Percentiles rank a stretch among this genome's conserved stretches.
phyloP scores from a whole-genome alignment of 495 filamentous ascomycete species.

The Trichoderma virens region DNA sequence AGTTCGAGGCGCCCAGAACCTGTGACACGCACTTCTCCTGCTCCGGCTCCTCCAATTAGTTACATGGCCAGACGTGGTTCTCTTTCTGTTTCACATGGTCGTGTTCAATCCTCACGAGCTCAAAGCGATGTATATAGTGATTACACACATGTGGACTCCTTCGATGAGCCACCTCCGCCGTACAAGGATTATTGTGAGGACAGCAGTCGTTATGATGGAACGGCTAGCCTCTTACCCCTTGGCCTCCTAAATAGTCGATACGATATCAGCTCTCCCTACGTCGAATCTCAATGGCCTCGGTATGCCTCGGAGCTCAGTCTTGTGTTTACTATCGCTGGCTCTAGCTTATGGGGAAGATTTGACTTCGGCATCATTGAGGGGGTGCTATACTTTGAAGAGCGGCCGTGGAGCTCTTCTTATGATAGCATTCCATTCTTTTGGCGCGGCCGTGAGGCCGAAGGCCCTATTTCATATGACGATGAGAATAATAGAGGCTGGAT shows the following conservation, averaged over 20 bases:
- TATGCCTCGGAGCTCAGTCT: slow-evolving; percentile 13
- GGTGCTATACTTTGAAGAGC: slow-evolving; percentile 20
- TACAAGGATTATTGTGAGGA: slow-evolving; percentile 12
- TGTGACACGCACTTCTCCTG: not conserved
- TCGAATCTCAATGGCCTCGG: slow-evolving; percentile 14
- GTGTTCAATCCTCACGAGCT: not conserved
- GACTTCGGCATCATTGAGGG: slow-evolving; percentile 24
- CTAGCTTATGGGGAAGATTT: slow-evolving; percentile 26
- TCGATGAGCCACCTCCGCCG: slow-evolving; percentile 21
- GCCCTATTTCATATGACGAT: slow-evolving; percentile 14
- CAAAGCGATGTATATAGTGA: not conserved
- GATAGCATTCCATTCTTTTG: slow-evolving; percentile 19
- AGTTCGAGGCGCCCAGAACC: not conserved
- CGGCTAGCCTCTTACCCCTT: slow-evolving; percentile 14
- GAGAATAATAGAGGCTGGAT: slow-evolving; percentile 17
- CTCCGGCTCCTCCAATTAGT: not conserved
- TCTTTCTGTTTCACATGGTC: slow-evolving; percentile 1
- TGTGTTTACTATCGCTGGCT: slow-evolving; percentile 26
- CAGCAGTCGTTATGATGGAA: not conserved
- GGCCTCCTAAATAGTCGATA: slow-evolving; percentile 43
- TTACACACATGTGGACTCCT: slow-evolving; percentile 11
- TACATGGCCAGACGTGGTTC: not conserved
- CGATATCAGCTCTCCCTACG: slow-evolving; percentile 20
- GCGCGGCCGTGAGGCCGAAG: slow-evolving; percentile 23
- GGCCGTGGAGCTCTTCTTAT: slow-evolving; percentile 23